Conservation (phyloP, 2,329 filamentous ascomycete species). For the Exophiala dermatitidis region DNA sequence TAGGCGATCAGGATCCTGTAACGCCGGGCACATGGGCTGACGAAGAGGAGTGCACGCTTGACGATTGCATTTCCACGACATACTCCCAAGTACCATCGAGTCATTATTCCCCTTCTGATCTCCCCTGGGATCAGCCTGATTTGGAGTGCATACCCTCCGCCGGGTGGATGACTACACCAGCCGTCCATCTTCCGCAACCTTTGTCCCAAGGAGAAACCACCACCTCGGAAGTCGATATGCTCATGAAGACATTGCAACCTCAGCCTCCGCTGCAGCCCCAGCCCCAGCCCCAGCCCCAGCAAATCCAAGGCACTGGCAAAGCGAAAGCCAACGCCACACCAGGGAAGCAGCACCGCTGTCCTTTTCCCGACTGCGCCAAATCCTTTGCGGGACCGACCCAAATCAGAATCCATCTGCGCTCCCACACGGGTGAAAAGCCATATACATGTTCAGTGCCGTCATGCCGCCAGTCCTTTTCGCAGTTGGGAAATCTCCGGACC, state of each 20-base stretch:
- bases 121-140: constrained; percentile 14
- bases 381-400: constrained; percentile 88
- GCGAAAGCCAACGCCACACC: constrained; percentile 26
- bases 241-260: constrained; percentile 79
- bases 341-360: constrained; percentile 61
- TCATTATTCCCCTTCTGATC: constrained; percentile 19
- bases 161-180: constrained; percentile 12
- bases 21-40: constrained; percentile 17
- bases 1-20: constrained; percentile 5
- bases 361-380: constrained; percentile 66
- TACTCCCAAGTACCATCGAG: constrained; percentile 25
- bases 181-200: not conserved
- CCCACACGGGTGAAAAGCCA: constrained; percentile 84
- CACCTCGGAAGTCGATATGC: constrained; percentile 62
- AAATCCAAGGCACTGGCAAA: constrained; percentile 3
- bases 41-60: constrained; percentile 18
- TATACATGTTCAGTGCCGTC: constrained; percentile 66
- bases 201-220: constrained; percentile 1
- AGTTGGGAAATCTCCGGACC: constrained; percentile 81
- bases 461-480: constrained; percentile 77
- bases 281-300: not conserved
- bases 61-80: constrained; percentile 19
- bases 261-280: constrained; percentile 25
- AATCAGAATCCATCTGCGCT: constrained; percentile 77
- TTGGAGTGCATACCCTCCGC: constrained; percentile 18